Percentiles rank a stretch among this genome's conserved stretches.
These are phyloP conservation scores for Peterozyma toletana DNA, from an alignment of 805 yeast genomes.

Conservation along the genomic window DNA sequence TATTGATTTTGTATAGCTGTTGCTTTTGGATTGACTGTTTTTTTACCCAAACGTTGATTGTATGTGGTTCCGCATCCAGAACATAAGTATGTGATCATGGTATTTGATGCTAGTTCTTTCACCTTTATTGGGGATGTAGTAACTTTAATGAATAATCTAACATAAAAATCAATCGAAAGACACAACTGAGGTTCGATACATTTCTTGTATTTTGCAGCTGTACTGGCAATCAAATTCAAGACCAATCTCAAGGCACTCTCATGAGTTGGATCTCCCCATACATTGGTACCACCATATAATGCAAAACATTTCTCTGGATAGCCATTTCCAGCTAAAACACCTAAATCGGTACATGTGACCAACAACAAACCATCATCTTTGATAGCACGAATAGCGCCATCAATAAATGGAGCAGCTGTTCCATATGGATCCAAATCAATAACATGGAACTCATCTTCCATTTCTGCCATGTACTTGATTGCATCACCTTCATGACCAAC, in stretches of 20 bases:
- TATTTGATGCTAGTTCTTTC: conserved; percentile 67
- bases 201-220: conserved; percentile 88
- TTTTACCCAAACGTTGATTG: conserved; percentile 71
- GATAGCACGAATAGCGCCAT: conserved; percentile 81
- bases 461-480: conserved; percentile 65
- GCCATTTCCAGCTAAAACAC: conserved; percentile 91
- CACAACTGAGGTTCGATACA: conserved; percentile 81
- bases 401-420: conserved; percentile 92
- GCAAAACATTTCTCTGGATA: conserved; percentile 97
- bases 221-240: conserved; percentile 61
- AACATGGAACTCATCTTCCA: conserved; percentile 59
- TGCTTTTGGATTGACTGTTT: conserved; percentile 22
- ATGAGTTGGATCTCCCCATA: conserved; percentile 82
- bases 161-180: conserved; percentile 87
- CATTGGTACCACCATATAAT: conserved; percentile 85
- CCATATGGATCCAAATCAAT: conserved; percentile 98
- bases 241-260: conserved; percentile 90
- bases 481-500: conserved; percentile 82
- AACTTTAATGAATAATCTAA: conserved; percentile 77
- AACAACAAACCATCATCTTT: conserved; percentile 78
- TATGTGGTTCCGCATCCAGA: conserved; percentile 76
- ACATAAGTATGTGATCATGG: conserved; percentile 78
- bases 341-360: conserved; percentile 94
- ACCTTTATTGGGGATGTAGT: conserved; percentile 74
- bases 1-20: conserved; percentile 21